A percentile compares a stretch with the other conserved stretches of the same genome.
Evolutionary conservation across 1,284 basidiomycete genomes (phyloP).

Genomic region (Erythrobasidium hasegawianum): DNA sequence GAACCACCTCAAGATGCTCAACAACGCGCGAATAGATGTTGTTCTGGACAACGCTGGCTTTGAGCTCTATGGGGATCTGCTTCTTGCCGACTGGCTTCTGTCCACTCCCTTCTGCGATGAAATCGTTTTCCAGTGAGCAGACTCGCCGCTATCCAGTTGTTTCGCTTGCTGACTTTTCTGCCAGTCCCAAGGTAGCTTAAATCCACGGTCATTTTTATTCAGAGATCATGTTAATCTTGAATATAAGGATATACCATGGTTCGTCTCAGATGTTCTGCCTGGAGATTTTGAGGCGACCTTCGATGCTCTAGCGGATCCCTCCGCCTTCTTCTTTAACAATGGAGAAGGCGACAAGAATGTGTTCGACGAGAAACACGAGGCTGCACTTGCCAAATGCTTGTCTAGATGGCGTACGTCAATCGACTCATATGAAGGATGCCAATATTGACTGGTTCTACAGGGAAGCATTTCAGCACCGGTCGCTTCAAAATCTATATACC

Average conservation of each 20-base stretch:
- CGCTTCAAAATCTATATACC: constrained; percentile 19
- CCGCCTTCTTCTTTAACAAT: constrained; percentile 61
- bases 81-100: constrained; percentile 90
- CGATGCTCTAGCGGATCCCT: constrained; percentile 53
- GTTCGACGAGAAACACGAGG: constrained; percentile 67
- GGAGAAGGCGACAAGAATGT: constrained; percentile 48
- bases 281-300: constrained; percentile 49
- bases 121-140: constrained; percentile 85
- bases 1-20: constrained; percentile 68
- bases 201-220: too few species aligned
- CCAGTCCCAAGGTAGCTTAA: background rate
- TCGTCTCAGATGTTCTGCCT: constrained; percentile 60
- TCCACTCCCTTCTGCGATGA: constrained; percentile 75
- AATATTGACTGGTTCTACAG: background rate
- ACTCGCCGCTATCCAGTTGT: too few species aligned
- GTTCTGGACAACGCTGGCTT: constrained; percentile 61
- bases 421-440: background rate
- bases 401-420: constrained; percentile 31
- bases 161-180: background rate
- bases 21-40: constrained; percentile 81
- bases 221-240: too few species aligned
- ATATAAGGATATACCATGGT: constrained; percentile 86
- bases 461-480: constrained; percentile 23
- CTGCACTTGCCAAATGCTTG: constrained; percentile 67
- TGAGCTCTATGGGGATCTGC: constrained; percentile 90